Conservation (phyloP, 331 rosid genomes). For the Telfairia occidentalis region DNA sequence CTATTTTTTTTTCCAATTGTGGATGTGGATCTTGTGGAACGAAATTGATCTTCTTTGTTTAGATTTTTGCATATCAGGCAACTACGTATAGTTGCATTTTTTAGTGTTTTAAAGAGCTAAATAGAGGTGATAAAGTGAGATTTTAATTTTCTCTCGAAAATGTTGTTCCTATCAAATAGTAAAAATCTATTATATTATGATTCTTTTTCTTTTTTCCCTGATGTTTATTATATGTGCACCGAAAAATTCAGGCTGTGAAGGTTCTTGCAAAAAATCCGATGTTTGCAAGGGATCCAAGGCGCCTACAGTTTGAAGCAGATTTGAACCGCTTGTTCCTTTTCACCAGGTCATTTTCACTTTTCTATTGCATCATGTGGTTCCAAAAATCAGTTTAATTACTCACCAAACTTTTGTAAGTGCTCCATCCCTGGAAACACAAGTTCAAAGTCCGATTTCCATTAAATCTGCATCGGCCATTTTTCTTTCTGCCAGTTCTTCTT, state of each 20-base stretch:
- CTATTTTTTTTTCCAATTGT: background rate
- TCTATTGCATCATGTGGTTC: background rate
- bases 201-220: background rate
- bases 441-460: background rate
- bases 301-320: conserved; percentile 69
- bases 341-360: conserved; percentile 43
- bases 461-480: background rate
- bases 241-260: conserved; percentile 45
- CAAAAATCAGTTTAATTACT: background rate
- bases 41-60: background rate
- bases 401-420: background rate
- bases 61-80: background rate
- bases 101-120: background rate
- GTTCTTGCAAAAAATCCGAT: conserved; percentile 47
- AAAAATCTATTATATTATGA: no score
- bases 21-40: no score
- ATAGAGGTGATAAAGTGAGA: background rate
- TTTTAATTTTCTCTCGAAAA: background rate
- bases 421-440: background rate
- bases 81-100: background rate
- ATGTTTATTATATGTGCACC: background rate
- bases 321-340: conserved; percentile 73
- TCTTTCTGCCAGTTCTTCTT: background rate
- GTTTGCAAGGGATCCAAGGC: conserved; percentile 62
- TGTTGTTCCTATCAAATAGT: no score